Percentiles rank a stretch among this genome's conserved stretches.
These are phyloP conservation scores for Biscogniauxia sp. DNA, from an alignment of 2,329 filamentous ascomycete genomes.

Conservation along the genomic window DNA sequence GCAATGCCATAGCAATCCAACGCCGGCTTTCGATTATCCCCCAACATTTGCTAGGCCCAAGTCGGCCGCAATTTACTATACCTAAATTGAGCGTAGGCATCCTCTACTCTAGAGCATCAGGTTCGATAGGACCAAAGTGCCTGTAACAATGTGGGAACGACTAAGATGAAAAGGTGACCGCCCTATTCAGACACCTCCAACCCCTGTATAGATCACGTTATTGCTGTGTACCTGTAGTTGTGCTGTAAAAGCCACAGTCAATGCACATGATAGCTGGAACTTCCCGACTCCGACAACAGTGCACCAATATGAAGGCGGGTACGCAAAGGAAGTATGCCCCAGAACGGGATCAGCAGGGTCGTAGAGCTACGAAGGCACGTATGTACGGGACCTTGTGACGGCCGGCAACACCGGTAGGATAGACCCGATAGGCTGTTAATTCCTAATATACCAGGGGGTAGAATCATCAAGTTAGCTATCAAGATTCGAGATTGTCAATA, in stretches of 20 bases:
- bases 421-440: slow-evolving; percentile 1
- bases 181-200: not conserved
- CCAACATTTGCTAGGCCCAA: not conserved
- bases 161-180: not conserved
- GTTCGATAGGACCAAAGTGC: not conserved
- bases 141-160: not conserved
- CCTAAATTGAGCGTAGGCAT: not conserved
- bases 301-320: not conserved
- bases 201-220: not conserved
- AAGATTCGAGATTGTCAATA: slow-evolving; percentile 4
- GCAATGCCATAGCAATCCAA: not conserved
- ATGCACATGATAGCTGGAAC: not conserved
- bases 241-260: not conserved
- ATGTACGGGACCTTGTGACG: slow-evolving; percentile 2
- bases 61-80: not conserved
- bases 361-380: not conserved
- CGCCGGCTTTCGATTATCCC: not conserved
- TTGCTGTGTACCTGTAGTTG: not conserved
- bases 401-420: not conserved
- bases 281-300: not conserved
- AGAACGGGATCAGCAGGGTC: not conserved
- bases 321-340: not conserved
- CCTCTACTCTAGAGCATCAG: not conserved
- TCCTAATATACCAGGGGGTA: not conserved
- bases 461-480: slow-evolving; percentile 1